A percentile compares a stretch with the other conserved stretches of the same genome.
Conservation (phyloP, 73 alveolate genomes). For the Loxodes magnus region DNA sequence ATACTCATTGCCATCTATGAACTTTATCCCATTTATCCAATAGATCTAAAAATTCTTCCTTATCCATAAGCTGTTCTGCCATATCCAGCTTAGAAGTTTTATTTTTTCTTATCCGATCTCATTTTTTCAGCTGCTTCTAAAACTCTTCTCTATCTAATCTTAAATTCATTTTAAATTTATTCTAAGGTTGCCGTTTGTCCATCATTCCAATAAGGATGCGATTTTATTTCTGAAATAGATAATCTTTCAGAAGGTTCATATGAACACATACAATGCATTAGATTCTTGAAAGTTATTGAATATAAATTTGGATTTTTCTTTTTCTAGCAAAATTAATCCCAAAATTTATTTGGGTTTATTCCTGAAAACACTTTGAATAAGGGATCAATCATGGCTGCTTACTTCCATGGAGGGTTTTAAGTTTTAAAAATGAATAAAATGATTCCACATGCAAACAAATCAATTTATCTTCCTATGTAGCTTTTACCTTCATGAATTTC, state of each 20-base stretch:
- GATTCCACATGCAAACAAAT: slow-evolving; percentile 37
- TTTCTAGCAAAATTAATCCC: slow-evolving; percentile 38
- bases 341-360: slow-evolving; percentile 35
- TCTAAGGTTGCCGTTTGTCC: slow-evolving; percentile 22
- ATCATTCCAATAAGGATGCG: slow-evolving; percentile 54
- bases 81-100: too few species aligned
- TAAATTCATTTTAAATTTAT: slow-evolving; percentile 22
- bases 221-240: slow-evolving; percentile 43
- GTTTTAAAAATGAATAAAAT: slow-evolving; percentile 35
- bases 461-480: slow-evolving; percentile 25
- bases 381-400: slow-evolving; percentile 33
- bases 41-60: too few species aligned
- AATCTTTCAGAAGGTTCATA: slow-evolving; percentile 55
- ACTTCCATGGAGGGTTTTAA: slow-evolving; percentile 47
- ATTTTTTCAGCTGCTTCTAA: slow-evolving; percentile 22
- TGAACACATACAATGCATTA: slow-evolving; percentile 43
- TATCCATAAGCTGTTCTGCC: too few species aligned
- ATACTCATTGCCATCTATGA: too few species aligned
- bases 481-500: slow-evolving; percentile 27
- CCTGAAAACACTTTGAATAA: slow-evolving; percentile 31
- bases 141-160: slow-evolving; percentile 14
- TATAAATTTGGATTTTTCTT: slow-evolving; percentile 31
- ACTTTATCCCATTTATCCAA: too few species aligned
- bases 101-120: slow-evolving; percentile 22
- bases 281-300: slow-evolving; percentile 33